Conservation (phyloP, 1,139 yeast species). For the Nadsonia starkeyi-henricii region DNA sequence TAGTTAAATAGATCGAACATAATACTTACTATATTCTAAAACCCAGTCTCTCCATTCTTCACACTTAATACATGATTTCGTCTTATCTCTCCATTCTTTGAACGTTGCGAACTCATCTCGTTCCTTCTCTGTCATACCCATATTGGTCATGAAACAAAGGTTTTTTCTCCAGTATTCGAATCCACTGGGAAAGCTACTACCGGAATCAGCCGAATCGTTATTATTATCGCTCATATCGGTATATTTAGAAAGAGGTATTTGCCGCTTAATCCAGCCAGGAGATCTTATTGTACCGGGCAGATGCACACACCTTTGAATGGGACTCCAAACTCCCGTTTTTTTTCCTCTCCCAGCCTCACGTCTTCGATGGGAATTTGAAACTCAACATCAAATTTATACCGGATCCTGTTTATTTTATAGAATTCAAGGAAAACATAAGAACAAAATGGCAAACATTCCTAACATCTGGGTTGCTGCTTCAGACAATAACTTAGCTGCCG, state of each 20-base stretch:
- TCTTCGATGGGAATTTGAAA: no score
- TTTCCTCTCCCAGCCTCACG: no score
- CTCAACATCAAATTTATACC: no score
- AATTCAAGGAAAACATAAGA: no score
- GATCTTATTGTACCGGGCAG: no score
- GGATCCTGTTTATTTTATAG: no score
- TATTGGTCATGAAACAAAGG: slow-evolving; percentile 56
- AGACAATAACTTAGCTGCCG: slow-evolving; percentile 53
- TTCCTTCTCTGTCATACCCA: slow-evolving; percentile 45
- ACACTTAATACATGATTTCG: slow-evolving; percentile 22
- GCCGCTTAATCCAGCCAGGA: no score
- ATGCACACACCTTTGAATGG: no score
- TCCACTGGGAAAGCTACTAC: slow-evolving; percentile 23
- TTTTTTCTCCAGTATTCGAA: slow-evolving; percentile 80
- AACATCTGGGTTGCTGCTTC: slow-evolving; percentile 96
- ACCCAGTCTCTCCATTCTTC: slow-evolving; percentile 46
- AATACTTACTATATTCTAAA: slow-evolving; percentile 32
- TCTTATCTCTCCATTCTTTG: slow-evolving; percentile 27
- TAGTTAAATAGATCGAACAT: not conserved
- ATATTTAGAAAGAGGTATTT: not conserved
- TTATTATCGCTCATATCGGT: slow-evolving; percentile 2
- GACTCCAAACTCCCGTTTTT: no score
- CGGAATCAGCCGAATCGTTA: slow-evolving; percentile 5
- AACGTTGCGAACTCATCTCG: slow-evolving; percentile 43
- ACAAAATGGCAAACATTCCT: not conserved